phyloP scores from a whole-genome alignment of 768 basidiomycete species.

The Boletus tylopilopsis region DNA sequence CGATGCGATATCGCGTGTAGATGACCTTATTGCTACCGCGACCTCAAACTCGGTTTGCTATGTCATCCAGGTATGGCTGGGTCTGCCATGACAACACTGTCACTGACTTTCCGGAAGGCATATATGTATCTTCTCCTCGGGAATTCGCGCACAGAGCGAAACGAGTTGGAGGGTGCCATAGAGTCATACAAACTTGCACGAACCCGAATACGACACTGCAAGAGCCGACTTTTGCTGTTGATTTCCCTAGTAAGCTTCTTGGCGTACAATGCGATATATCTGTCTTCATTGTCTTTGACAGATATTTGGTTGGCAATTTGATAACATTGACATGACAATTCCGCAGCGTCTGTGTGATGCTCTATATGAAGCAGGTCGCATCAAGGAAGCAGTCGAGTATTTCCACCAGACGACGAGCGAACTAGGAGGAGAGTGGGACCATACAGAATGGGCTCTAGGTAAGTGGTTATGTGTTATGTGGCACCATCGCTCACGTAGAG shows the following conservation, averaged over 20 bases:
- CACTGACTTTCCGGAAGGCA: not conserved
- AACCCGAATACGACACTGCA: not conserved
- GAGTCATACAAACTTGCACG: not conserved
- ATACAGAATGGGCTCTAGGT: not conserved
- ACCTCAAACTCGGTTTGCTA: not conserved
- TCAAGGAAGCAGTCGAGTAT: not conserved
- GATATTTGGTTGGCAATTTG: slow-evolving; percentile 11
- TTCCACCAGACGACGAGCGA: not conserved
- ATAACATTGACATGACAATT: not conserved
- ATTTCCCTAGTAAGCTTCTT: slow-evolving; percentile 1
- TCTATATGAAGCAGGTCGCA: not conserved
- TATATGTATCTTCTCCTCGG: slow-evolving; percentile 6
- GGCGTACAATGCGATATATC: too few species aligned
- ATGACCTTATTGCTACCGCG: not conserved
- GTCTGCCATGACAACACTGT: too few species aligned
- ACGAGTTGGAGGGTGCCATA: not conserved
- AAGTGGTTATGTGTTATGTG: not conserved
- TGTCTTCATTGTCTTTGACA: not conserved
- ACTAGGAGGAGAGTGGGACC: not conserved
- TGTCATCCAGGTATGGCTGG: not conserved
- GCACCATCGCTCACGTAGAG: not conserved
- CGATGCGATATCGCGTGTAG: slow-evolving; percentile 3
- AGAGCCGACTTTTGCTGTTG: not conserved
- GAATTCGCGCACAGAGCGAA: not conserved
- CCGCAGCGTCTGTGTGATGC: slow-evolving; percentile 4